A percentile compares a stretch with the other conserved stretches of the same genome.
Conservation (phyloP, 305 asterid genomes). For the Fraxinus floribunda region DNA sequence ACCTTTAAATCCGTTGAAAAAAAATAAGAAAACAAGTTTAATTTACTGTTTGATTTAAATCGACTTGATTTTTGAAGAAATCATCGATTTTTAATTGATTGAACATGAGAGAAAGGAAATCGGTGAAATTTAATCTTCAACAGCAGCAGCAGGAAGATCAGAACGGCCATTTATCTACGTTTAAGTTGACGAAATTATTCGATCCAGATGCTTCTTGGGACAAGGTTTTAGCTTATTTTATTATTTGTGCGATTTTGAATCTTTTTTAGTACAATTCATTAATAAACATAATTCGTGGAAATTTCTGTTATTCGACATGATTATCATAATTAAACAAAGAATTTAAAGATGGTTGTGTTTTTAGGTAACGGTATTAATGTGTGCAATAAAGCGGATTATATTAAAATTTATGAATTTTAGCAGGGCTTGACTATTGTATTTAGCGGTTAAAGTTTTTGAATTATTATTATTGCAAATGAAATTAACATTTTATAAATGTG, state of each 20-base stretch:
- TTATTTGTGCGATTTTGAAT: background rate
- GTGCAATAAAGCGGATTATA: background rate
- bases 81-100: conserved; percentile 14
- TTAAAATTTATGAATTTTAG: background rate
- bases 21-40: background rate
- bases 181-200: conserved; percentile 65
- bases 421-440: background rate
- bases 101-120: conserved; percentile 74
- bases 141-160: conserved; percentile 44
- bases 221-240: conserved; percentile 54
- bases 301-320: background rate
- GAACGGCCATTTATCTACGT: conserved; percentile 76
- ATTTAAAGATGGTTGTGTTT: background rate
- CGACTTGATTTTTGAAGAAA: background rate
- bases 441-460: background rate
- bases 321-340: background rate
- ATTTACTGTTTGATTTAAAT: background rate
- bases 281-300: background rate
- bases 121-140: conserved; percentile 48
- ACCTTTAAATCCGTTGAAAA: background rate
- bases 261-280: background rate
- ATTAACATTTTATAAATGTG: background rate
- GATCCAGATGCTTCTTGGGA: conserved; percentile 99
- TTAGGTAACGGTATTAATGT: background rate
- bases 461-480: background rate